phyloP scores from a whole-genome alignment of 805 yeast species.

The Sugiyamaella smithiae region DNA sequence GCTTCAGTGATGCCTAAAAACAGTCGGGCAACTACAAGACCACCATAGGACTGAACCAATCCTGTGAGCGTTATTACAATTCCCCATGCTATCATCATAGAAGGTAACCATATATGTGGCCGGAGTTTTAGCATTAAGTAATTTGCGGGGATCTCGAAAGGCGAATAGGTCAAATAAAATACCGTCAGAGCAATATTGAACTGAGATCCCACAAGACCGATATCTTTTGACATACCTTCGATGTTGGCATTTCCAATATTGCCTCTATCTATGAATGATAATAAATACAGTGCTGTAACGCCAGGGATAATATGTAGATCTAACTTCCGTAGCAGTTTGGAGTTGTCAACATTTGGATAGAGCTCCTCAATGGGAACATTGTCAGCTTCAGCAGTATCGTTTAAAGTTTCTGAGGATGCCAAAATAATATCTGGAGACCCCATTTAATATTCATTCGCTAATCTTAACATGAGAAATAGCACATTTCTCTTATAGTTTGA shows the following conservation, averaged over 20 bases:
- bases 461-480: too few species aligned
- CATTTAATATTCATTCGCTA: too few species aligned
- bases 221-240: conserved; percentile 48
- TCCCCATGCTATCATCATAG: conserved; percentile 36
- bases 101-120: conserved; percentile 38
- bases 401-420: too few species aligned
- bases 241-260: conserved; percentile 53
- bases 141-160: conserved; percentile 28
- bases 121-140: conserved; percentile 34
- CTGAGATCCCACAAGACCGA: conserved; percentile 30
- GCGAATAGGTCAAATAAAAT: conserved; percentile 34
- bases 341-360: conserved; percentile 17
- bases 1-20: conserved; percentile 43
- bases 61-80: conserved; percentile 38
- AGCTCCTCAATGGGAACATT: too few species aligned
- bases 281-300: conserved; percentile 45
- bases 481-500: too few species aligned
- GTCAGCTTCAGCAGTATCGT: too few species aligned
- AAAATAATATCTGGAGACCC: too few species aligned
- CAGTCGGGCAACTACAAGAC: conserved; percentile 37
- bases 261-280: conserved; percentile 51
- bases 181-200: conserved; percentile 42
- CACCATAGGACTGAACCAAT: conserved; percentile 31
- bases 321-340: conserved; percentile 35
- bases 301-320: conserved; percentile 47